These are phyloP conservation scores for Cryptococcus depauperatus DNA, from an alignment of 1,284 basidiomycete species.

Conservation along the genomic window DNA sequence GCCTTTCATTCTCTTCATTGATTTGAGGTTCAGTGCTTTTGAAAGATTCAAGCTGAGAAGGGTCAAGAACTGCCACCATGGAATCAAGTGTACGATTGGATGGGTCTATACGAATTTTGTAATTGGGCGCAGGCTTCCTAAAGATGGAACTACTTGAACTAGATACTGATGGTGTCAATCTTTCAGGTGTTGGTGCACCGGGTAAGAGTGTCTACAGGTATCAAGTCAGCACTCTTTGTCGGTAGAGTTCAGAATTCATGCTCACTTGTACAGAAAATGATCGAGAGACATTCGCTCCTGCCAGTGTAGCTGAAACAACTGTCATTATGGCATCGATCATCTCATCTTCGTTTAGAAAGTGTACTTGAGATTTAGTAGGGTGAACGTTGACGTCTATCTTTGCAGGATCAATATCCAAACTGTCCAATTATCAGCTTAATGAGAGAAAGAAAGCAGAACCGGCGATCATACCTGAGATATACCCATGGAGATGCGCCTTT, in stretches of 20 bases:
- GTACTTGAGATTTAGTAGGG: constrained; percentile 94
- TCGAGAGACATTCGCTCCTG: constrained; percentile 57
- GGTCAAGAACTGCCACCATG: constrained; percentile 57
- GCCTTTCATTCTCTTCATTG: constrained; percentile 16
- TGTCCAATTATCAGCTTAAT: background rate
- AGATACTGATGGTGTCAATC: constrained; percentile 3
- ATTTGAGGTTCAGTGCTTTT: constrained; percentile 15
- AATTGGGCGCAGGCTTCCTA: constrained; percentile 57
- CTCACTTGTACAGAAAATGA: constrained; percentile 73
- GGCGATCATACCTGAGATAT: constrained; percentile 79
- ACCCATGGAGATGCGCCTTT: constrained; percentile 87
- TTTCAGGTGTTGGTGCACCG: constrained; percentile 24
- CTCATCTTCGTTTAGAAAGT: constrained; percentile 86
- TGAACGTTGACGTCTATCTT: constrained; percentile 97
- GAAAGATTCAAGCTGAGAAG: constrained; percentile 26
- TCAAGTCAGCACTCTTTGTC: background rate
- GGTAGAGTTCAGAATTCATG: background rate
- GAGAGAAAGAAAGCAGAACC: background rate
- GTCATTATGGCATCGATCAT: constrained; percentile 77
- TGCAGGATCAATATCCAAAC: constrained; percentile 73
- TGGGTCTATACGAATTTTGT: constrained; percentile 85
- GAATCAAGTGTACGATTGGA: constrained; percentile 85
- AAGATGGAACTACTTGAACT: constrained; percentile 2
- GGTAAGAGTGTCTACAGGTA: constrained; percentile 42
- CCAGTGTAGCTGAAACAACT: constrained; percentile 59